A percentile compares a stretch with the other conserved stretches of the same genome.
phyloP scores from a whole-genome alignment of 176 grass and related monocot species.

The Oryza punctata region DNA sequence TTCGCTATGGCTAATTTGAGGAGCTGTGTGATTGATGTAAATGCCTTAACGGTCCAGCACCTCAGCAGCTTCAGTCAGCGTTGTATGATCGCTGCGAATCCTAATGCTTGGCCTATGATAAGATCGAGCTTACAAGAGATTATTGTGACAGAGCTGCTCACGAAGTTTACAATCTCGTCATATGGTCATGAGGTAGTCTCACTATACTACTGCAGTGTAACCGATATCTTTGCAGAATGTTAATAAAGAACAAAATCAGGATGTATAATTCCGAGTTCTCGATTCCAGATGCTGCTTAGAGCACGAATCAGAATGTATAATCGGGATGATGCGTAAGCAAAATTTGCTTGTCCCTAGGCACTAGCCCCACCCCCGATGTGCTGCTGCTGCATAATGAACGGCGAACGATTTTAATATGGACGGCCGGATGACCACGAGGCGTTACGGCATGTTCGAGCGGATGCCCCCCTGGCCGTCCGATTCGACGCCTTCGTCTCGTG shows the following conservation, averaged over 20 bases:
- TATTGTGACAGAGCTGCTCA: background rate
- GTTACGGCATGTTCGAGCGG: background rate
- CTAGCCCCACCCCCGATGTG: background rate
- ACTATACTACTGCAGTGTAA: slow-evolving; percentile 34
- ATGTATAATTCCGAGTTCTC: background rate
- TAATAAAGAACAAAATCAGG: background rate
- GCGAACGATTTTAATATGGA: background rate
- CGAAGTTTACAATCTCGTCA: background rate
- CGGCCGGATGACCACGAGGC: slow-evolving; percentile 20
- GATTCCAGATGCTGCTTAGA: background rate
- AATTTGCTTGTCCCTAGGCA: background rate
- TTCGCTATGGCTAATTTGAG: slow-evolving; percentile 31
- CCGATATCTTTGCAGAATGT: background rate
- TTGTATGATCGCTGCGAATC: slow-evolving; percentile 16
- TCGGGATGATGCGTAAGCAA: background rate
- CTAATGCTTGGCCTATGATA: slow-evolving; percentile 16
- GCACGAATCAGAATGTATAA: too few relatives aligned
- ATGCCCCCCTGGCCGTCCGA: background rate
- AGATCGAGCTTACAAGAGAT: slow-evolving; percentile 9
- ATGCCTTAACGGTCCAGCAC: slow-evolving; percentile 6
- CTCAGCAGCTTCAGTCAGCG: background rate
- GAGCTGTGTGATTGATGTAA: slow-evolving; percentile 31
- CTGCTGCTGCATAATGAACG: background rate
- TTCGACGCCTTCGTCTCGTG: background rate
- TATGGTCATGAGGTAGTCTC: slow-evolving; percentile 17